phyloP scores from a whole-genome alignment of 1,139 yeast genomes.

The Candida freyschussii region DNA sequence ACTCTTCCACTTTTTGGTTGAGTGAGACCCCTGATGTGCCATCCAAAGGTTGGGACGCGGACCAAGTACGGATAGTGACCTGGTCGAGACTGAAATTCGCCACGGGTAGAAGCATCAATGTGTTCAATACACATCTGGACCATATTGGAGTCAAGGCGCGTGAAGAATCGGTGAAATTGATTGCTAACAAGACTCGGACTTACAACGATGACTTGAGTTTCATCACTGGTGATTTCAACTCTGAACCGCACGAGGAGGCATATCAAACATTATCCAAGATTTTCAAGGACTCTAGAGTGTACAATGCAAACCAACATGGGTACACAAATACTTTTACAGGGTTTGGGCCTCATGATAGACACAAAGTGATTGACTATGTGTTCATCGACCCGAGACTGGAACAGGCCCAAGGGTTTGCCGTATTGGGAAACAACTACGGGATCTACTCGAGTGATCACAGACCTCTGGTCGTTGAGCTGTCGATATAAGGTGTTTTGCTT shows the following conservation, averaged over 20 bases:
- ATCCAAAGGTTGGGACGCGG: conserved; percentile 55
- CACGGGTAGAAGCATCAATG: conserved; percentile 33
- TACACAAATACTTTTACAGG: conserved; percentile 47
- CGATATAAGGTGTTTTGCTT: conserved; percentile 1
- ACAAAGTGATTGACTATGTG: conserved; percentile 45
- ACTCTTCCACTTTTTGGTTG: conserved; percentile 38
- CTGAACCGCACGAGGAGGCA: conserved; percentile 48
- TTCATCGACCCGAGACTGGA: conserved; percentile 38
- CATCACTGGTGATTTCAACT: conserved; percentile 46
- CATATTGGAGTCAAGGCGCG: conserved; percentile 48
- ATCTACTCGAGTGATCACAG: conserved; percentile 49
- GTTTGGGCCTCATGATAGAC: conserved; percentile 34
- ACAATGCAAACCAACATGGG: conserved; percentile 35
- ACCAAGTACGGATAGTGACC: conserved; percentile 42
- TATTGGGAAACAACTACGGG: conserved; percentile 44
- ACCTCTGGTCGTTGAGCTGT: conserved; percentile 46
- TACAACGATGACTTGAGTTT: conserved; percentile 40
- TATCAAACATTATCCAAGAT: conserved; percentile 36
- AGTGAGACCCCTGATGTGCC: conserved; percentile 46
- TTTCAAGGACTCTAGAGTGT: conserved; percentile 32
- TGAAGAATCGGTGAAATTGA: conserved; percentile 42
- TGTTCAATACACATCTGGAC: conserved; percentile 57
- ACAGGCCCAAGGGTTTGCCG: conserved; percentile 35
- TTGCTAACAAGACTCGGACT: conserved; percentile 37
- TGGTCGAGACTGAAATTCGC: conserved; percentile 34